Base-by-base conservation (phyloP, 2,329 filamentous ascomycete genomes). In the Aspergillus flavus region DNA sequence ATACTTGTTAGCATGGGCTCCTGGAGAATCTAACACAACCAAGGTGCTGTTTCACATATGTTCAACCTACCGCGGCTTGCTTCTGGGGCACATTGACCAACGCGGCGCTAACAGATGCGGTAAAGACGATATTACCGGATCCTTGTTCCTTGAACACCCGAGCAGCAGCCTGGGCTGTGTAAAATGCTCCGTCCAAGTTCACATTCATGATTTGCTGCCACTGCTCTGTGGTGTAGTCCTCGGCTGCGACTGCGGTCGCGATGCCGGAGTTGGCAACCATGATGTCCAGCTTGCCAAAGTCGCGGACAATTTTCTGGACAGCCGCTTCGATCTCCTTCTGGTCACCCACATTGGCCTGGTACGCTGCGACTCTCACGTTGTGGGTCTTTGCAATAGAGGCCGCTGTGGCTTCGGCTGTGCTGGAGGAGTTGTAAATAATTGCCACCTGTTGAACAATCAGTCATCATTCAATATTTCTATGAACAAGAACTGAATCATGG, bases 181-280 rank as follows among this genome's bases (percentile, higher is more conserved):
- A 80, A 41, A 79, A 77, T 2, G 74, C 76, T 3, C 78, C 77
- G 57, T 80, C 75, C 2, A 80, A 65, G 55, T 80, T 80, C 11
- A 79, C 74, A 21, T 71, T 68, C 68, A 77, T 75, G 55, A 80
- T 80, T 61, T 78, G 72, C 23, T 73, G 75, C 75, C 76, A 82
- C 62, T 80, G 73, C 19, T 75, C 72, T 6, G 73, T 57, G 0
- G 78, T 78, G 62, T 79, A 80, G 14, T 81, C 74, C 12, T 78
- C 74, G 14, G 76, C 78, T 0, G 78, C 68, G 61, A 76, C 68
- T 9, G 73, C 72, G 3, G 64, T 59, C 1, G 52, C 46, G 30
- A 68, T 59, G 1, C 82, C 82, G 0, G 82, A 80, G 68, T 83
- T 83, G 21, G 78, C 82, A 32, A 84, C 75, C 45, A 84, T 73